These are phyloP conservation scores for Chytriomyces confervae DNA, from an alignment of 192 early-diverging fungal species.

Conservation along the genomic window DNA sequence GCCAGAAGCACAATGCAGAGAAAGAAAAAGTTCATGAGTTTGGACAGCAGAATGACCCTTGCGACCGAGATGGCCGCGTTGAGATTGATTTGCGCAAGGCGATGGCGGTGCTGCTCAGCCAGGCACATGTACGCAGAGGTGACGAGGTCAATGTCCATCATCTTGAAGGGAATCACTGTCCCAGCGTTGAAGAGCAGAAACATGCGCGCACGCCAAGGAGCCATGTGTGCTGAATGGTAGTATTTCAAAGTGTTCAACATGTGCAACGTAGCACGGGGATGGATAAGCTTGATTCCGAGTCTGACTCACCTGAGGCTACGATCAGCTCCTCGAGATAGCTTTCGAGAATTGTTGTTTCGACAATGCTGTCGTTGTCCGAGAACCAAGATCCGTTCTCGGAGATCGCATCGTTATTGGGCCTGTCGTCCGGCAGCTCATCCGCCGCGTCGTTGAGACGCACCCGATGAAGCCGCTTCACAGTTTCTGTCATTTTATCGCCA, in stretches of 20 bases:
- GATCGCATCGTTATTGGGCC: too few relatives aligned
- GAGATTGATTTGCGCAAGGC: conserved; percentile 8
- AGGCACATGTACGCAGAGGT: conserved; percentile 13
- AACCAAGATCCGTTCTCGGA: too few relatives aligned
- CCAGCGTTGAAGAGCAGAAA: conserved; percentile 2
- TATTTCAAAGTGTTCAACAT: too few relatives aligned
- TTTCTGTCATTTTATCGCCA: too few relatives aligned
- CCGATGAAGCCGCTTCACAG: too few relatives aligned
- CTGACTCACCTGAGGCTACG: conserved; percentile 4
- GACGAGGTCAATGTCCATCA: conserved; percentile 12
- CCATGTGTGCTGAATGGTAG: background rate
- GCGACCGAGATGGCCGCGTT: conserved; percentile 9
- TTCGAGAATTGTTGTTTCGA: conserved; percentile 16
- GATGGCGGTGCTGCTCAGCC: background rate
- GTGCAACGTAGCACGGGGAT: too few relatives aligned
- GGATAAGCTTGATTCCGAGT: background rate
- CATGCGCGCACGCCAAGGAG: conserved; percentile 12
- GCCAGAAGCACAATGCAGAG: conserved; percentile 1
- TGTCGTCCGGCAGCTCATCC: too few relatives aligned
- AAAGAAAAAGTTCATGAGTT: conserved; percentile 16
- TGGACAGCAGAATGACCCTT: conserved; percentile 4
- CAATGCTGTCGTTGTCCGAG: background rate
- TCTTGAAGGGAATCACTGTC: conserved; percentile 5
- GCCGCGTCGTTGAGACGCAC: too few relatives aligned
- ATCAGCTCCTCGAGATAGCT: conserved; percentile 16